phyloP scores from a whole-genome alignment of 805 yeast species.

The Yarrowia yakushimensis region DNA sequence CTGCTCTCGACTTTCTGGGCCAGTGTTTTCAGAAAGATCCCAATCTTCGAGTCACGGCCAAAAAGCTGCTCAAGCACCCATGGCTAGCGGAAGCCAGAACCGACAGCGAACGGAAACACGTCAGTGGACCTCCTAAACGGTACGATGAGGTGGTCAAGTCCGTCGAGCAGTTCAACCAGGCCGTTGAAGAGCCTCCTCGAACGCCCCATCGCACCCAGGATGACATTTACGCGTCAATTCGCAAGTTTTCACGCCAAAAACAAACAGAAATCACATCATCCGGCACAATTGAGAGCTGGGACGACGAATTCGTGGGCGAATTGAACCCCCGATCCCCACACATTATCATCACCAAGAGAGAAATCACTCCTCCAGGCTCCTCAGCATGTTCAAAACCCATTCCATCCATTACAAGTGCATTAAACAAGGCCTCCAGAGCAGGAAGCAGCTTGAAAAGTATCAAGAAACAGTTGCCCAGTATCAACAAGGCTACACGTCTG shows the following conservation, averaged over 20 bases:
- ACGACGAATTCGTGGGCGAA: conserved; percentile 23
- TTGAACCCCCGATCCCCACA: conserved; percentile 14
- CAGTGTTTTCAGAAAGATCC: conserved; percentile 75
- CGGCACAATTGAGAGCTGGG: conserved; percentile 21
- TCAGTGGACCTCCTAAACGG: conserved; percentile 9
- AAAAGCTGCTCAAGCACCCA: conserved; percentile 51
- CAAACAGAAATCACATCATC: conserved; percentile 9
- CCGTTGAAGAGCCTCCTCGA: not conserved
- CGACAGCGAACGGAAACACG: conserved; percentile 7
- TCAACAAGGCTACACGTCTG: not conserved
- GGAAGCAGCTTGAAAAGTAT: too few species aligned
- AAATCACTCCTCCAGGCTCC: conserved; percentile 38
- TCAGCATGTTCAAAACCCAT: not conserved
- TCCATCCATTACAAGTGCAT: not conserved
- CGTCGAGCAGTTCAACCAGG: conserved; percentile 23
- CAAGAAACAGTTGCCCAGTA: not conserved
- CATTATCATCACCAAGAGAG: conserved; percentile 45
- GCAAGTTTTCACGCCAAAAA: conserved; percentile 17
- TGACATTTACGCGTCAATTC: conserved; percentile 10
- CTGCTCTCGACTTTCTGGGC: conserved; percentile 54
- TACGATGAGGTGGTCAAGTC: conserved; percentile 14
- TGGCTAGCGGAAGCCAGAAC: conserved; percentile 48
- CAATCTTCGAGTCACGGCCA: conserved; percentile 53
- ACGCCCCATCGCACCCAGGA: not conserved
- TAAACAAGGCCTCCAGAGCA: not conserved